These are phyloP conservation scores for Agrostemma githago DNA, from an alignment of 148 eudicot species.

Conservation along the genomic window DNA sequence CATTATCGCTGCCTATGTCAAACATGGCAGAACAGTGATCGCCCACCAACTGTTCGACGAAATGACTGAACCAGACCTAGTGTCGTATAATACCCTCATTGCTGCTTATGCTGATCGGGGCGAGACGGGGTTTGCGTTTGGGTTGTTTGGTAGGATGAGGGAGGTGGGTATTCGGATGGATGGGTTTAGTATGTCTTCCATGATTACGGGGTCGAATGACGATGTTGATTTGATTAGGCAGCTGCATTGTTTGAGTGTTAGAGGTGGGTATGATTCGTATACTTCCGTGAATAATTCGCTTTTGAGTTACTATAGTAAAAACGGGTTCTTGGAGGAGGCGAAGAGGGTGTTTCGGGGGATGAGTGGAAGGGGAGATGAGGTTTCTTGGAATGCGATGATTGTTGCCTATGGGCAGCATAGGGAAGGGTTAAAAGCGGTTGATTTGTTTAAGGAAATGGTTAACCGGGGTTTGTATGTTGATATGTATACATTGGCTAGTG, in stretches of 20 bases:
- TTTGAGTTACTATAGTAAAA: conserved; percentile 49
- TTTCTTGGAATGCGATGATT: conserved; percentile 82
- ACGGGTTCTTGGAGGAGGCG: conserved; percentile 49
- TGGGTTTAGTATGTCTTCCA: conserved; percentile 62
- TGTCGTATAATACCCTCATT: conserved; percentile 67
- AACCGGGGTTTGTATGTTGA: conserved; percentile 40
- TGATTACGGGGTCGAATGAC: conserved; percentile 41
- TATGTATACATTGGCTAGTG: conserved; percentile 77
- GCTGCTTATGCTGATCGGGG: conserved; percentile 62
- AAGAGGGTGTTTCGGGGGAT: conserved; percentile 42
- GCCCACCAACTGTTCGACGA: conserved; percentile 77
- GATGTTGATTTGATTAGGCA: conserved; percentile 39
- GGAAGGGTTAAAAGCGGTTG: conserved; percentile 50
- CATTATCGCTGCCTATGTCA: conserved; percentile 52
- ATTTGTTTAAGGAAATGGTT: conserved; percentile 59
- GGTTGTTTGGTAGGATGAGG: conserved; percentile 44
- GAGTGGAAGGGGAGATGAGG: conserved; percentile 53
- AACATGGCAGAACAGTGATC: conserved; percentile 30
- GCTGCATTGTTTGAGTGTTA: conserved; percentile 46
- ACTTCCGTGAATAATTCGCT: conserved; percentile 59
- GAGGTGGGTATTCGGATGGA: conserved; percentile 42
- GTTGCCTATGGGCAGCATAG: conserved; percentile 58
- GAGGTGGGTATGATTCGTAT: conserved; percentile 56
- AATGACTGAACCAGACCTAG: conserved; percentile 63
- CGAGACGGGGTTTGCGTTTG: conserved; percentile 27